Percentiles rank a stretch among this genome's conserved stretches.
These are phyloP conservation scores for Neurospora sp. DNA, from an alignment of 495 filamentous ascomycete species.

Conservation along the genomic window DNA sequence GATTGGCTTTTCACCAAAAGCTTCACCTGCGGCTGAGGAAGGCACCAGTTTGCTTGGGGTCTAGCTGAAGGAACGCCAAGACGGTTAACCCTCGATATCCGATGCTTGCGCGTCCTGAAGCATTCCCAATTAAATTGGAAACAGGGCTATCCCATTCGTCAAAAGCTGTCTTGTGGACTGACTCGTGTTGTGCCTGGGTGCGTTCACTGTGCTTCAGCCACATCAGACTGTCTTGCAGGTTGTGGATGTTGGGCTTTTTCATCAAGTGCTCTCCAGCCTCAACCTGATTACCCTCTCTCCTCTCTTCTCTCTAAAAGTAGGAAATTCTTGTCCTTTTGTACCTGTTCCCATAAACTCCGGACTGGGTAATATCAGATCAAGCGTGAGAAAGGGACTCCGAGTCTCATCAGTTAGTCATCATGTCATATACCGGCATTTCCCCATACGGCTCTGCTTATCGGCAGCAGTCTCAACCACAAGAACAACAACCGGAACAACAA, in stretches of 20 bases:
- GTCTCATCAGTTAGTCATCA: neutral
- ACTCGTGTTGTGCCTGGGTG: neutral
- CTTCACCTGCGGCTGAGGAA: neutral
- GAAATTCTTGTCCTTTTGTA: neutral
- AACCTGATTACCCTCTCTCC: neutral
- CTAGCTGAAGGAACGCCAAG: neutral
- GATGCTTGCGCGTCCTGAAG: neutral
- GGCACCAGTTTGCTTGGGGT: neutral
- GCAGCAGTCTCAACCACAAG: neutral
- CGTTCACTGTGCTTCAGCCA: neutral
- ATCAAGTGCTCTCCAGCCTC: neutral
- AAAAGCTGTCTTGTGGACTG: neutral
- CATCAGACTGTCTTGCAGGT: neutral
- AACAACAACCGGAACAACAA: neutral
- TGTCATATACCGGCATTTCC: neutral
- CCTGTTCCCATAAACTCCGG: neutral
- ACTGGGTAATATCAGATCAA: neutral
- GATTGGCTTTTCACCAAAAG: neutral
- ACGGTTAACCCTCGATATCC: neutral
- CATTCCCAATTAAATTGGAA: neutral
- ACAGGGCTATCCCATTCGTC: neutral
- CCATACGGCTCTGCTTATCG: neutral
- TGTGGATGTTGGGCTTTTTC: neutral
- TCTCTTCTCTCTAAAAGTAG: neutral
- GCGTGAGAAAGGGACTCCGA: neutral